Percentiles rank a stretch among this genome's conserved stretches.
phyloP scores from a whole-genome alignment of 2,329 filamentous ascomycete genomes.

The Pseudocercospora musae region DNA sequence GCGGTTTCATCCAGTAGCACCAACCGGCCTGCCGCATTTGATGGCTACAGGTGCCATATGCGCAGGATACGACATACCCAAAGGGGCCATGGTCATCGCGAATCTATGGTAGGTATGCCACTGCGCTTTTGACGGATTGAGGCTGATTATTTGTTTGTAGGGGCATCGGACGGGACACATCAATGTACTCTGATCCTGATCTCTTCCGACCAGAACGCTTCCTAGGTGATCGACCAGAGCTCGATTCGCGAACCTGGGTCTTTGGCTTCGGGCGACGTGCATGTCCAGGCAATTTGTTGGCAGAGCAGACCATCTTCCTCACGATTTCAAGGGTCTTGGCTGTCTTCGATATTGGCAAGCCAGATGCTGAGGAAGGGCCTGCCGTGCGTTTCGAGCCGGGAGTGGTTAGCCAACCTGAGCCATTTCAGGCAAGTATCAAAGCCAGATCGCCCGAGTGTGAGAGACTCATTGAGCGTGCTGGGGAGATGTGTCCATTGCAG shows the following conservation, averaged over 20 bases:
- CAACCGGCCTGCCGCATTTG: slow-evolving; percentile 39
- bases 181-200: slow-evolving; percentile 2
- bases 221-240: slow-evolving; percentile 23
- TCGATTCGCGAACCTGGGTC: slow-evolving; percentile 16
- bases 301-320: slow-evolving; percentile 17
- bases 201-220: slow-evolving; percentile 23
- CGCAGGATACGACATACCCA: slow-evolving; percentile 43
- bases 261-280: slow-evolving; percentile 24
- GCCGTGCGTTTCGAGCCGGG: slow-evolving; percentile 13
- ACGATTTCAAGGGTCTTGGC: slow-evolving; percentile 15
- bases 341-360: slow-evolving; percentile 15
- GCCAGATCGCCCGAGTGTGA: slow-evolving; percentile 5
- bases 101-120: slow-evolving; percentile 31
- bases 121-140: no score
- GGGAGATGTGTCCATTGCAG: background rate
- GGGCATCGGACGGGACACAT: slow-evolving; percentile 2
- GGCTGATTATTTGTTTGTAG: background rate
- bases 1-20: slow-evolving; percentile 35
- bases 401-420: slow-evolving; percentile 17
- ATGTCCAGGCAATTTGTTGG: slow-evolving; percentile 21
- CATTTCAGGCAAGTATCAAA: slow-evolving; percentile 13
- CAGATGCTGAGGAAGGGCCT: background rate
- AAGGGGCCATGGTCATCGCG: slow-evolving; percentile 39
- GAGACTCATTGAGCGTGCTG: background rate
- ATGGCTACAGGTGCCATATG: slow-evolving; percentile 42